A percentile compares a stretch with the other conserved stretches of the same genome.
These are phyloP conservation scores for Drosera capensis DNA, from an alignment of 148 eudicot species.

Conservation along the genomic window DNA sequence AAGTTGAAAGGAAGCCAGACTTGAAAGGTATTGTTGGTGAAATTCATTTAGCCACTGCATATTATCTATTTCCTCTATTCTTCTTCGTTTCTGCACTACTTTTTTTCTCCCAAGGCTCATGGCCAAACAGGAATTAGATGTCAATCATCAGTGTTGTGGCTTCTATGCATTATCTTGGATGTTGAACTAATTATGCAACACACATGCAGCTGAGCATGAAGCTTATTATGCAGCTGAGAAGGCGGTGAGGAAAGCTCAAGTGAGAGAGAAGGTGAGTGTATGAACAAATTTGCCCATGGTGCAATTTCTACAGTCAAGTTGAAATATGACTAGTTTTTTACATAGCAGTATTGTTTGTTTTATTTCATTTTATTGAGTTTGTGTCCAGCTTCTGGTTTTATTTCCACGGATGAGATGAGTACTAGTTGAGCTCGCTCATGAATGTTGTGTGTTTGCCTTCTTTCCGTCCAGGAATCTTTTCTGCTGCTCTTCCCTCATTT, in stretches of 20 bases:
- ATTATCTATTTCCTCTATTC: not conserved
- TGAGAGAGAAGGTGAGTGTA: constrained; percentile 58
- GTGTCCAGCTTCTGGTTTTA: too few species aligned
- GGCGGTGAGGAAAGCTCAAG: constrained; percentile 66
- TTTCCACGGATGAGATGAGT: too few species aligned
- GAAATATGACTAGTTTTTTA: not conserved
- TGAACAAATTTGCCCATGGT: not conserved
- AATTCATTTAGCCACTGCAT: not conserved
- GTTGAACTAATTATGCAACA: not conserved
- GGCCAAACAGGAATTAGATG: not conserved
- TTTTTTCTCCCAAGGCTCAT: not conserved
- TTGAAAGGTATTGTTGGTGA: constrained; percentile 41
- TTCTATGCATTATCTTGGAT: not conserved
- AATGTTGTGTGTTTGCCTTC: too few species aligned
- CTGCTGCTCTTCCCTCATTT: too few species aligned
- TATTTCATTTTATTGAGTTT: too few species aligned
- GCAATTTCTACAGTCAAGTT: not conserved
- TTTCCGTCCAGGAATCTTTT: too few species aligned
- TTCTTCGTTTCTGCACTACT: not conserved
- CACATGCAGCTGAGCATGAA: constrained; percentile 49
- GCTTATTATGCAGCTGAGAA: constrained; percentile 72
- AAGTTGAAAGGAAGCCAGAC: constrained; percentile 77
- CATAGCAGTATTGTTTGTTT: too few species aligned
- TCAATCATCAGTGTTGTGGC: not conserved
- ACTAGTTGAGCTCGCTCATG: too few species aligned